Percentiles rank a stretch among this genome's conserved stretches.
Conservation (phyloP, 345 rosid species). For the Eucalyptus tenuipes region DNA sequence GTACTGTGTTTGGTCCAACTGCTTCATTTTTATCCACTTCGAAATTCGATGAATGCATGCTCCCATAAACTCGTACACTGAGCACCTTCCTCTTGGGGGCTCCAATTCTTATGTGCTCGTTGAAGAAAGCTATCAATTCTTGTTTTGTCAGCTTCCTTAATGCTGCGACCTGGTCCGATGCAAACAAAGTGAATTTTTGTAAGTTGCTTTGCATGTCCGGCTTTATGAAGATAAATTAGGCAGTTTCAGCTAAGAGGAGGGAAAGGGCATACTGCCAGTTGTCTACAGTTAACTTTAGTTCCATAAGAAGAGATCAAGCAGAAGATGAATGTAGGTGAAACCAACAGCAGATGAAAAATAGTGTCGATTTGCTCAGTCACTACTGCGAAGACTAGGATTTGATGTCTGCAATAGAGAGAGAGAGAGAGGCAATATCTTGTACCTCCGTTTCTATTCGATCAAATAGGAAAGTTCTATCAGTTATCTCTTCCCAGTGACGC, state of each 20-base stretch:
- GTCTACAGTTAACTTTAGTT: neutral
- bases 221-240: neutral
- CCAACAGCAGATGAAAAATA: neutral
- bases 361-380: neutral
- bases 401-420: neutral
- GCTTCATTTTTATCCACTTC: constrained; percentile 23
- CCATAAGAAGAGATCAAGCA: neutral
- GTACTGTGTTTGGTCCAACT: constrained; percentile 10
- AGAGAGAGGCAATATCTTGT: neutral
- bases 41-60: constrained; percentile 31
- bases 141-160: constrained; percentile 42
- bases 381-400: neutral
- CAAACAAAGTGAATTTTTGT: neutral
- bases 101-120: constrained; percentile 51
- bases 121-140: constrained; percentile 60
- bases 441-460: constrained; percentile 74
- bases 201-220: neutral
- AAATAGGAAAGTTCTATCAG: constrained; percentile 55
- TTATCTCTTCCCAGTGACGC: constrained; percentile 60
- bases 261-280: neutral
- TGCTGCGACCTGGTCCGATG: constrained; percentile 43
- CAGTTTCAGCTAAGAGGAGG: neutral
- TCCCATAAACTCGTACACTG: constrained; percentile 55
- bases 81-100: constrained; percentile 44
- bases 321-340: neutral